Evolutionary conservation across 2,329 filamentous ascomycete species (phyloP).

Genomic region (Paraphoma sp.): DNA sequence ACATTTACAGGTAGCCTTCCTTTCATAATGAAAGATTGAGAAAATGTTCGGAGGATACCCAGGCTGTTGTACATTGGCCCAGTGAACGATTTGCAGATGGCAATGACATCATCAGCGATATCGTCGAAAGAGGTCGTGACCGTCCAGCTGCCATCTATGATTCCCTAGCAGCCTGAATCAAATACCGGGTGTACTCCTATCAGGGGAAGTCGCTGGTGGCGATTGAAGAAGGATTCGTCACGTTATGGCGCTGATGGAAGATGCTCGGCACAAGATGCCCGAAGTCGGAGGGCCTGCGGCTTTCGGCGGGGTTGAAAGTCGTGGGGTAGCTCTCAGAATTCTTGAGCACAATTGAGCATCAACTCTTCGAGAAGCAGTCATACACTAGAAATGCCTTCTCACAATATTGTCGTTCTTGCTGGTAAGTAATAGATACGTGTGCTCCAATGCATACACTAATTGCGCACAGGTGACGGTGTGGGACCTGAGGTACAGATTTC

Average conservation of each 20-base stretch:
- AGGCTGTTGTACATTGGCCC: background rate
- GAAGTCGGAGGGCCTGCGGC: conserved; percentile 6
- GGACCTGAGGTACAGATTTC: conserved; percentile 48
- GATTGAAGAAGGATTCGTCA: too few relatives aligned
- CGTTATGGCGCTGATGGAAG: background rate
- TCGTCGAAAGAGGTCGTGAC: background rate
- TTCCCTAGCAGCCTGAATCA: too few relatives aligned
- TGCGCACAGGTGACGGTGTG: conserved; percentile 47
- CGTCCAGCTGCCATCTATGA: background rate
- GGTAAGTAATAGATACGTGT: conserved; percentile 31
- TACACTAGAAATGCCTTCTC: conserved; percentile 42
- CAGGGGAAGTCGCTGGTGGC: too few relatives aligned
- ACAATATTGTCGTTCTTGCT: conserved; percentile 51
- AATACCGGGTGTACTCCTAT: too few relatives aligned
- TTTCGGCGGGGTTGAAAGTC: conserved; percentile 7
- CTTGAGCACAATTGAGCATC: background rate
- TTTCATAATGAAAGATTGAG: too few relatives aligned
- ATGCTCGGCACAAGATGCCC: conserved; percentile 3
- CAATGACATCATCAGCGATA: background rate
- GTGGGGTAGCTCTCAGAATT: conserved; percentile 5
- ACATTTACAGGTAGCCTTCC: too few relatives aligned
- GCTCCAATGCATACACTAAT: conserved; percentile 17
- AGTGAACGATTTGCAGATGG: background rate
- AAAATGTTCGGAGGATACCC: background rate
- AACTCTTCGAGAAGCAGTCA: background rate